Evolutionary conservation across 768 basidiomycete species (phyloP), one percentile per base, ranked within the genome.

Genomic region (Tylopilus sp.): DNA sequence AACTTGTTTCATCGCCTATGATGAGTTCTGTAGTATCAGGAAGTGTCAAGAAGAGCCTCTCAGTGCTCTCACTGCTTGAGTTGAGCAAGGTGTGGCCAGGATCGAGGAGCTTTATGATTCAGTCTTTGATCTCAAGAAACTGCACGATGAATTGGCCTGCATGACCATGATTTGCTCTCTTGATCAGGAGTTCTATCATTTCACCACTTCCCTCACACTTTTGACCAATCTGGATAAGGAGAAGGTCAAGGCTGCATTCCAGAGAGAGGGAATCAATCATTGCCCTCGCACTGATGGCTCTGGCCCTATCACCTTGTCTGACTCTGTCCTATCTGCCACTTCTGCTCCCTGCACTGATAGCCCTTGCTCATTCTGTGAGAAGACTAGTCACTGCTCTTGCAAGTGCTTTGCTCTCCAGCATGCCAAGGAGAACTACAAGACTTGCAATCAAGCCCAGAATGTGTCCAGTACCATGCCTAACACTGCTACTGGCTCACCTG

Each of bases 161-260:
- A 46, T 46, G 45, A 21, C 22, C 14, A 33, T 46, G 30, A 46
- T 46, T 17, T 9, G 12, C 8, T 5, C 44, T 22, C 9, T 45
- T 6, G 30, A 16, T 1, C 30, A 29, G 12, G 29, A 30, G 0
- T 29, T 49, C 1, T 38, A 38, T 24, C 33, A 33, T 33, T 5
- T 60, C 58, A 16, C 22, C 0, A 33, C 31, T 3, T 59, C 50
- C 2, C 43, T 64, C 0, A 29, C 53, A 0, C 56, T 63, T 0
- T 45, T 62, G 11, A 48, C 38, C 9, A 44, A 44, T 10, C n/a
- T 61, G 0, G 43, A 56, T 37, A 54, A 61, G 40, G 34, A 14
- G 11, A 55, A 55, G 45, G 53, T 50, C 17, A 53, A 53, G 3
- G 46, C 42, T 3, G 29, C 25, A 1, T 56, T 56, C 25, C 34